Base-by-base conservation (phyloP, 164 flowering plant species). In the Malania oleifera region DNA sequence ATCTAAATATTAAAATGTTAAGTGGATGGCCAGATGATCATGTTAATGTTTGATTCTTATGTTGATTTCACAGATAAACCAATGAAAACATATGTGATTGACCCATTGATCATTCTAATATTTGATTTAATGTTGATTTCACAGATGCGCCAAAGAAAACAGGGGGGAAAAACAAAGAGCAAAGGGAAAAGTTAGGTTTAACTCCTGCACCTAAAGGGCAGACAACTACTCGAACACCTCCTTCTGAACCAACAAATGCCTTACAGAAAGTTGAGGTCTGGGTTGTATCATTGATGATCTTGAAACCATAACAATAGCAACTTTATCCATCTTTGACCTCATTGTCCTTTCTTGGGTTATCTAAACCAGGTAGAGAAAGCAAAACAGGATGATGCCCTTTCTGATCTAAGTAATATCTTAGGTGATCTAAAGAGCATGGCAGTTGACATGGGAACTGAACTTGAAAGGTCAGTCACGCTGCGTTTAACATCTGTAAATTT, bases 391-490 rank as follows among this genome's bases (percentile, higher is more conserved):
- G 97, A 87, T 64, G 80, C 76, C 8, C 77, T 89, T 2, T 71
- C 80, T 14, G 95, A 89, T 45, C 65, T 89, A 27, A 89, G 95
- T 62, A 66, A 80, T 47, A 72, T 89, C 14, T 71, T 89, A 72
- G 88, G 82, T 35, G 91, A 89, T 44, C 74, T 89, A 56, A 89
- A 87, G 84, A 61, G 54, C 52, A 89, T 89, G 97, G 97, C 97
- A 1, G 61, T 72, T 20, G 91, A 87, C 66, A 89, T 89, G 97
- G 97, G 95, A 57, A 48, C 77, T 28, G 97, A 89, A 68, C 59
- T 87, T 48, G 82, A 83, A 48, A 77, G 82, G 95, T 89, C 38
- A 62, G 73, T 55, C n/a, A 1, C n/a, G 14, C 43, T 48, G 13
- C 18, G 15, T 48, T 47, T 39, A 31, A 31, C 35, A 4, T 31